These are phyloP conservation scores for Tubosaeta brunneosetosa DNA, from an alignment of 768 basidiomycete species.

Conservation along the genomic window DNA sequence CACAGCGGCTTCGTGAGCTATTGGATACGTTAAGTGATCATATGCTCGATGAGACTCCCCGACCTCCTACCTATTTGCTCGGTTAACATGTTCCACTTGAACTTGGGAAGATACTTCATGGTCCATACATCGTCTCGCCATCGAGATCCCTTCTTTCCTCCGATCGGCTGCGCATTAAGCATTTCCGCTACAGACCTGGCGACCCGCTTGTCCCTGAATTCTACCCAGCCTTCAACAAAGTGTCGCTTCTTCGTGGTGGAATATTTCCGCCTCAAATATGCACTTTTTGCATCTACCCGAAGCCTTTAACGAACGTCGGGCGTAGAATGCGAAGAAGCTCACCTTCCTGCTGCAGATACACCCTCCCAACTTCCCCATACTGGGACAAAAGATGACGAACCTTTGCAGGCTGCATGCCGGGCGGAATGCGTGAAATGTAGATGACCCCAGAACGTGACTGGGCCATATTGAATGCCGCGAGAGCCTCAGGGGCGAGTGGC, in stretches of 20 bases:
- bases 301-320: neutral
- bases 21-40: slow-evolving; percentile 8
- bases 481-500: slow-evolving; percentile 68
- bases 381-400: slow-evolving; percentile 89
- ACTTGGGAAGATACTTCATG: slow-evolving; percentile 96
- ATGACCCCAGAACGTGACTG: slow-evolving; percentile 80
- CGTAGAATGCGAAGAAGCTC: slow-evolving; percentile 15
- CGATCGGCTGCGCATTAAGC: slow-evolving; percentile 94
- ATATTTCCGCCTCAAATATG: slow-evolving; percentile 76
- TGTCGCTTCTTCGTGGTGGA: slow-evolving; percentile 82
- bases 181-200: slow-evolving; percentile 89
- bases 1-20: slow-evolving; percentile 90
- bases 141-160: slow-evolving; percentile 83
- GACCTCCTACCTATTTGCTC: slow-evolving; percentile 90
- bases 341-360: slow-evolving; percentile 95
- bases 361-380: slow-evolving; percentile 86
- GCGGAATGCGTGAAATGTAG: slow-evolving; percentile 94
- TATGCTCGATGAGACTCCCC: neutral
- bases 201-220: slow-evolving; percentile 91
- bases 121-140: slow-evolving; percentile 99
- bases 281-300: slow-evolving; percentile 71
- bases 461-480: slow-evolving; percentile 68
- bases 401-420: slow-evolving; percentile 96
- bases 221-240: slow-evolving; percentile 97
- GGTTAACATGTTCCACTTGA: slow-evolving; percentile 98